These are phyloP conservation scores for Cruciata laevipes DNA, from an alignment of 257 asterid genomes.

Conservation along the genomic window DNA sequence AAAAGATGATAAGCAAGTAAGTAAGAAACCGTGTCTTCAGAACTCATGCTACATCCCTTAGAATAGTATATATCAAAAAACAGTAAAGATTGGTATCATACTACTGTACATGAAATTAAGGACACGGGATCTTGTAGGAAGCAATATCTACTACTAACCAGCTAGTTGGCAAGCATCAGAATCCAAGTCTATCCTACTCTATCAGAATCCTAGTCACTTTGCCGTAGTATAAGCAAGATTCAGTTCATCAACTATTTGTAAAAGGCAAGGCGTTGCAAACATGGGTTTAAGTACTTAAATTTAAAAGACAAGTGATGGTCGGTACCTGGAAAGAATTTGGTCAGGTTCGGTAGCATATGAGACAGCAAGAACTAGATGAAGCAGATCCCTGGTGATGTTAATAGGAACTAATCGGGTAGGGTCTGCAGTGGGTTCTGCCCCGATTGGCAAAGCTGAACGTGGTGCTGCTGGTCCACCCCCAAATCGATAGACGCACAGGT, in stretches of 20 bases:
- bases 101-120: neutral
- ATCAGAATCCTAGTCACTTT: neutral
- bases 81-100: neutral
- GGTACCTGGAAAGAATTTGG: constrained; percentile 77
- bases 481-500: constrained; percentile 61
- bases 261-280: neutral
- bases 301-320: neutral
- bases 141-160: neutral
- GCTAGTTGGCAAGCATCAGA: neutral
- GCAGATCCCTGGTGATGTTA: constrained; percentile 59
- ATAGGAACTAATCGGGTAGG: constrained; percentile 75
- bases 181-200: neutral
- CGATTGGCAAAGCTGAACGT: constrained; percentile 94
- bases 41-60: neutral
- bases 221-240: neutral
- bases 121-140: neutral
- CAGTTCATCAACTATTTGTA: neutral
- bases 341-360: constrained; percentile 88
- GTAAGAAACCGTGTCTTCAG: constrained; percentile 7
- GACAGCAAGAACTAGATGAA: constrained; percentile 83
- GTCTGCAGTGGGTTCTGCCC: constrained; percentile 89
- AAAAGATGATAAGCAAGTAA: constrained; percentile 3
- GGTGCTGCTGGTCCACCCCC: constrained; percentile 99
- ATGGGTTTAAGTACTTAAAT: neutral
- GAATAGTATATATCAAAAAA: too few relatives aligned